Conservation (phyloP, 495 filamentous ascomycete genomes). For the Aspergillus sparsus region DNA sequence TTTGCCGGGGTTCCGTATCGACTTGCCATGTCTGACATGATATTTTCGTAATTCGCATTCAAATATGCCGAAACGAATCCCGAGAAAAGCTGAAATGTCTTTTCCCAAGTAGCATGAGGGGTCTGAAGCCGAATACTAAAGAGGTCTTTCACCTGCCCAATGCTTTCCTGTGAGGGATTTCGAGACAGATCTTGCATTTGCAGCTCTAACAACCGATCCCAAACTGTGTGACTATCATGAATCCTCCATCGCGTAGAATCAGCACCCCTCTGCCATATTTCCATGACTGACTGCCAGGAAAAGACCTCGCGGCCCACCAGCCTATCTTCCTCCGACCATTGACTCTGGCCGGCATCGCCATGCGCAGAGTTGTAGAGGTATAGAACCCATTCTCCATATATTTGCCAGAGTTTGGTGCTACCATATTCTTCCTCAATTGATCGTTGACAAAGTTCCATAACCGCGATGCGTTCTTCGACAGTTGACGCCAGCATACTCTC, state of each 20-base stretch:
- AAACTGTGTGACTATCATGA: constrained; percentile 82
- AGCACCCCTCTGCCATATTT: constrained; percentile 77
- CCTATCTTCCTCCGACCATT: constrained; percentile 78
- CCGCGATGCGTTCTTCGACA: constrained; percentile 64
- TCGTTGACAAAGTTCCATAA: constrained; percentile 81
- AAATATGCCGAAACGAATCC: constrained; percentile 78
- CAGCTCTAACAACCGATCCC: constrained; percentile 74
- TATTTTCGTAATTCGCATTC: constrained; percentile 70
- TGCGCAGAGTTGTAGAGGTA: constrained; percentile 65
- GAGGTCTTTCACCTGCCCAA: constrained; percentile 64
- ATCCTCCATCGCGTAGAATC: constrained; percentile 79
- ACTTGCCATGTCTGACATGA: constrained; percentile 71
- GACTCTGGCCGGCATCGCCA: constrained; percentile 56
- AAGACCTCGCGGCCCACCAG: constrained; percentile 76
- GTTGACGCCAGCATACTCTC: constrained; percentile 61
- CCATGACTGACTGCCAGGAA: constrained; percentile 68
- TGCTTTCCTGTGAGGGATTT: constrained; percentile 55
- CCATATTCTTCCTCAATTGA: constrained; percentile 80
- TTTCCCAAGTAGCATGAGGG: constrained; percentile 82
- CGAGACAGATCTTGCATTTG: constrained; percentile 62
- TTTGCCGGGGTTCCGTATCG: constrained; percentile 65
- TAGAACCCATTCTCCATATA: constrained; percentile 85
- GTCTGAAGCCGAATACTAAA: constrained; percentile 73
- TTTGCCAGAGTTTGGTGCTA: constrained; percentile 82
- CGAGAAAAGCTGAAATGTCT: constrained; percentile 81